Base-by-base conservation (phyloP, 2,329 filamentous ascomycete species). In the Botrytis squamosa region DNA sequence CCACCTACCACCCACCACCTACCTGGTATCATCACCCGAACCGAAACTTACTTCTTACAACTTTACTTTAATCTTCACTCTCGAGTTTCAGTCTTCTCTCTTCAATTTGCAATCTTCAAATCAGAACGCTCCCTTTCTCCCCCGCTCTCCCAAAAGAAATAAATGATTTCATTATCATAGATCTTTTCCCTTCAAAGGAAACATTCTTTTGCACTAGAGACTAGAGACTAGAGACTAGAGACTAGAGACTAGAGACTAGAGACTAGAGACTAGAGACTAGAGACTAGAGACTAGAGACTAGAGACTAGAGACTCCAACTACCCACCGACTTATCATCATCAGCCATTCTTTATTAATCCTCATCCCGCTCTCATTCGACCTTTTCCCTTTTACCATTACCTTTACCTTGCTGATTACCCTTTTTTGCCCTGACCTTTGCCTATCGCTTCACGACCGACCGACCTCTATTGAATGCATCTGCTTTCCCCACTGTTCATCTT, bases 391-490 rank as follows among this genome's bases (percentile, higher is more conserved):
- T 25, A 5, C 12, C 12, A 10, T 52, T 40, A 40, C 38, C 38
- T 42, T 42, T 40, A 14, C 40, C 12, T 25, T n/a, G 6, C 6
- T 25, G 33, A 33, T n/a, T n/a, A 5, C 49, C 49, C 7, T 33
- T n/a, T 36, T n/a, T 38, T 36, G 36, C 22, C 63, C 36, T 60
- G 33, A n/a, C 57, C 10, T 64, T 46, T 67, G 22, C 70, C 62
- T 72, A 67, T 72, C 70, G 46, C 70, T 72, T 60, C 63, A 55
- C 36, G 59, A 40, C 70, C 36, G 52, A 57, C 52, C n/a, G 16
- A 0, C 20, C 33, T 72, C 63, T 33, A 38, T 68, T 60, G 29
- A 52, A 44, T 25, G 33, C 33, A 33, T 33, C 33, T 33, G 33
- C 33, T 33, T 62, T 63, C 63, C 33, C 63, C 63, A 68, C 40